phyloP scores from a whole-genome alignment of 768 basidiomycete species.

The Termitomyces sp. region DNA sequence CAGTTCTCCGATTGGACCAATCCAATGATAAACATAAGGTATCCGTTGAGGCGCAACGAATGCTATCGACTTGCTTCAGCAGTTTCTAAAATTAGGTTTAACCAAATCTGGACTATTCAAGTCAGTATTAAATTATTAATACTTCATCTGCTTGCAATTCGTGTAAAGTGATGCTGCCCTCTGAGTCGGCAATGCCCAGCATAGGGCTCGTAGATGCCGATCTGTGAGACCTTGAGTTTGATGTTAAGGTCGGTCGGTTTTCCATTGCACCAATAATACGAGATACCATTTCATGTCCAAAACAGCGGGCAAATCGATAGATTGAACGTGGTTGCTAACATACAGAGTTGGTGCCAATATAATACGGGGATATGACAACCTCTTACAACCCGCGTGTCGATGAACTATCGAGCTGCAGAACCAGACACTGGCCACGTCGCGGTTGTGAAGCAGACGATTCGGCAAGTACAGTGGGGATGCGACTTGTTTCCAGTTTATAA shows the following conservation, averaged over 20 bases:
- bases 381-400: slow-evolving; percentile 29
- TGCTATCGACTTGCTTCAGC: slow-evolving; percentile 31
- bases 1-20: slow-evolving; percentile 53
- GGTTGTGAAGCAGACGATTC: slow-evolving; percentile 23
- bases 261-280: not conserved
- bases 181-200: slow-evolving; percentile 79
- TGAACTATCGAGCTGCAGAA: slow-evolving; percentile 42
- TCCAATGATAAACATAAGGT: slow-evolving; percentile 87
- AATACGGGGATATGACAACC: not conserved
- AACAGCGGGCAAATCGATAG: slow-evolving; percentile 72
- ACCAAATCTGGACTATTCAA: not conserved
- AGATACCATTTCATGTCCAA: slow-evolving; percentile 91
- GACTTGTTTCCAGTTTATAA: slow-evolving; percentile 61
- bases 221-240: slow-evolving; percentile 52
- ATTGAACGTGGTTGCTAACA: slow-evolving; percentile 53
- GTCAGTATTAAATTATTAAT: slow-evolving; percentile 20
- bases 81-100: slow-evolving; percentile 24
- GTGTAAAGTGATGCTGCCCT: slow-evolving; percentile 69
- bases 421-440: slow-evolving; percentile 68
- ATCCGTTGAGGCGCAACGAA: slow-evolving; percentile 47
- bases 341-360: slow-evolving; percentile 1
- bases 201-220: slow-evolving; percentile 33
- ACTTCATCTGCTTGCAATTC: slow-evolving; percentile 36
- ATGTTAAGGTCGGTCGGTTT: not conserved
- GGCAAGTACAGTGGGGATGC: not conserved